Percentiles rank a stretch among this genome's conserved stretches.
phyloP scores from a whole-genome alignment of 1,284 basidiomycete species.

The Agroathelia rolfsii region DNA sequence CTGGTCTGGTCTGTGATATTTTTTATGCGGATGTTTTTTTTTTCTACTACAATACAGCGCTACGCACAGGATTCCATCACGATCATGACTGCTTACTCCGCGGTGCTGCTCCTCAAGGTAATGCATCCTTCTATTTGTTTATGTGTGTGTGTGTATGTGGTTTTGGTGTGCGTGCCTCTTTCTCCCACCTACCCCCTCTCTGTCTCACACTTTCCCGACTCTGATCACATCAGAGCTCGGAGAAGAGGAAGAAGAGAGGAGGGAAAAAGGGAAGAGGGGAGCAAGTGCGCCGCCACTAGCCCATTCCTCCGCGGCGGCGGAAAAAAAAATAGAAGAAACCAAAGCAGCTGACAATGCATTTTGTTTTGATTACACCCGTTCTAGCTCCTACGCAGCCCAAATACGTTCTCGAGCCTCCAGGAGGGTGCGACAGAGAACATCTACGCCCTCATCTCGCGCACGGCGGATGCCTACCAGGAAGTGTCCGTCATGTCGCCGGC shows the following conservation, averaged over 20 bases:
- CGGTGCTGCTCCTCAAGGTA: slow-evolving; percentile 68
- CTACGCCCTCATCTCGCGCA: slow-evolving; percentile 49
- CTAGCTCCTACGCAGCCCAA: slow-evolving; percentile 57
- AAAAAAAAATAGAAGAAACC: too few species aligned
- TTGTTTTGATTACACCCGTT: slow-evolving; percentile 5
- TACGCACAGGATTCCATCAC: slow-evolving; percentile 76
- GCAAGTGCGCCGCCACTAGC: too few species aligned
- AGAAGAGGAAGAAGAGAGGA: too few species aligned
- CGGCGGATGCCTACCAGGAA: slow-evolving; percentile 66
- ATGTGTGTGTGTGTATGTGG: too few species aligned
- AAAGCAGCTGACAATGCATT: too few species aligned
- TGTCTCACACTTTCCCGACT: too few species aligned
- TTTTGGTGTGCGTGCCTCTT: too few species aligned
- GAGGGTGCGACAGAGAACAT: slow-evolving; percentile 52
- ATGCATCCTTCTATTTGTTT: slow-evolving; percentile 14
- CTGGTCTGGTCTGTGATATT: slow-evolving; percentile 4
- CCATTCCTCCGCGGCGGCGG: too few species aligned
- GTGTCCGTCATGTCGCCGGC: slow-evolving; percentile 52
- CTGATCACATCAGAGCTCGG: too few species aligned
- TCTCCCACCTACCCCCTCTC: too few species aligned
- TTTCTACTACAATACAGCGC: slow-evolving; percentile 32
- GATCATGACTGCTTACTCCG: slow-evolving; percentile 76
- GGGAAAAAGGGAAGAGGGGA: too few species aligned
- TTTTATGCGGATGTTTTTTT: slow-evolving; percentile 3
- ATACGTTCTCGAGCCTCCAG: slow-evolving; percentile 40